phyloP scores from a whole-genome alignment of 2,329 filamentous ascomycete species.

The Paecilomyces fulvus region DNA sequence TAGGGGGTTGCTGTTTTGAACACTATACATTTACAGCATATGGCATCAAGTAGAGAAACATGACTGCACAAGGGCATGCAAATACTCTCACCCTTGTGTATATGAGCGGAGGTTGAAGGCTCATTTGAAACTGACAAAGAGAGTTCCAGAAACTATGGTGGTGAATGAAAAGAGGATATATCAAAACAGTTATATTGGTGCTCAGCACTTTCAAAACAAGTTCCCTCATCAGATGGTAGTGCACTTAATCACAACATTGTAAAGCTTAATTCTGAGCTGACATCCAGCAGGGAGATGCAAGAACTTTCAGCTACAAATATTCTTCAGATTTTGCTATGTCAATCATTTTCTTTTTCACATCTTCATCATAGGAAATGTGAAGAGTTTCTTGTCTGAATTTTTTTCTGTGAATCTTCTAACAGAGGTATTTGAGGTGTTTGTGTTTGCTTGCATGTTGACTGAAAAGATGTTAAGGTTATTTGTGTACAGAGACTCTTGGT shows the following conservation, averaged over 20 bases:
- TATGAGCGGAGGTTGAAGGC: neutral
- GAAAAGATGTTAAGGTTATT: slow-evolving; percentile 1
- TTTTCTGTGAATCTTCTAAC: slow-evolving; percentile 2
- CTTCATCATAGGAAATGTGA: slow-evolving; percentile 1
- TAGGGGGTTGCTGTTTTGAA: too few relatives aligned
- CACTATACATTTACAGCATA: too few relatives aligned
- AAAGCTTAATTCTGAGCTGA: too few relatives aligned
- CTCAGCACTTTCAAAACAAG: too few relatives aligned
- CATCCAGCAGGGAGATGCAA: neutral
- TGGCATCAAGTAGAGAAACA: too few relatives aligned
- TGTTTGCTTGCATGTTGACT: slow-evolving; percentile 1
- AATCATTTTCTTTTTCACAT: slow-evolving; percentile 2
- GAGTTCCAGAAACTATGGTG: too few relatives aligned
- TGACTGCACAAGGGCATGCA: too few relatives aligned
- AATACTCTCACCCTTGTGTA: slow-evolving; percentile 1
- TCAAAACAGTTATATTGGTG: too few relatives aligned
- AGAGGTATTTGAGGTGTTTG: slow-evolving; percentile 1
- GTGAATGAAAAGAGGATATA: too few relatives aligned
- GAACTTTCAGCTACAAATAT: slow-evolving; percentile 1
- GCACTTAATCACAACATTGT: too few relatives aligned
- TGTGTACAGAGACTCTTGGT: neutral
- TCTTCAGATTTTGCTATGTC: neutral
- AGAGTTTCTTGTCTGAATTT: slow-evolving; percentile 2
- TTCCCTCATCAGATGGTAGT: too few relatives aligned
- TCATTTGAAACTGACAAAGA: too few relatives aligned